Percentiles rank a stretch among this genome's conserved stretches.
Evolutionary conservation across 2,329 filamentous ascomycete genomes (phyloP).

Genomic region (Bipolaris zeicola): DNA sequence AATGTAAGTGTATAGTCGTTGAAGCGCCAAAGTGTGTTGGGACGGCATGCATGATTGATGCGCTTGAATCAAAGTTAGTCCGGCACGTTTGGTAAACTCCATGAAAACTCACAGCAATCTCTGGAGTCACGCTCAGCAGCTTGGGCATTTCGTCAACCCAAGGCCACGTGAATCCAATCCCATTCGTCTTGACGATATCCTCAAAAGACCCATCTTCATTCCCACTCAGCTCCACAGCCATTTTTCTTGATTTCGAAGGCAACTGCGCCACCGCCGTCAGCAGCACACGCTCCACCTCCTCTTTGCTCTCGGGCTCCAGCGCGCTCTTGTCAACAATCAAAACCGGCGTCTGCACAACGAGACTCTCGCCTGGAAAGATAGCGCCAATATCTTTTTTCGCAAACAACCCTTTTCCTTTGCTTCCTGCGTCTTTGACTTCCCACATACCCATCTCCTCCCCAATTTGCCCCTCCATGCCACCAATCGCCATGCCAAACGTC

Average conservation of each 20-base stretch:
- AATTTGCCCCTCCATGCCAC: slow-evolving; percentile 14
- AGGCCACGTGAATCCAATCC: slow-evolving; percentile 27
- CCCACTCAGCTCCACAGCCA: slow-evolving; percentile 24
- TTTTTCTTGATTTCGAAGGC: slow-evolving; percentile 23
- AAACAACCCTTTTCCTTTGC: slow-evolving; percentile 36
- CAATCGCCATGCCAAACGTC: slow-evolving; percentile 20
- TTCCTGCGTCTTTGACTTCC: slow-evolving; percentile 28
- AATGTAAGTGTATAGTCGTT: slow-evolving; percentile 35
- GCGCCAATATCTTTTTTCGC: slow-evolving; percentile 22
- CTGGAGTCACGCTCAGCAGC: slow-evolving; percentile 34
- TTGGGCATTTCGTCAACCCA: slow-evolving; percentile 27
- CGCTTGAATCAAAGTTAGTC: slow-evolving; percentile 25
- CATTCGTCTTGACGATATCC: slow-evolving; percentile 37
- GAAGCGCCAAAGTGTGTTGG: slow-evolving; percentile 43
- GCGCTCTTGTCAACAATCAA: slow-evolving; percentile 27
- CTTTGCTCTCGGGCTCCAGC: slow-evolving; percentile 12
- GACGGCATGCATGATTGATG: slow-evolving; percentile 45
- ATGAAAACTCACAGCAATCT: slow-evolving; percentile 36
- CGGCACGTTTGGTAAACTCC: accelerated
- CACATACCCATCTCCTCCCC: slow-evolving; percentile 25
- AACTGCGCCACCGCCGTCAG: slow-evolving; percentile 31
- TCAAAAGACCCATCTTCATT: slow-evolving; percentile 17
- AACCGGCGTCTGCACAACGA: slow-evolving; percentile 34
- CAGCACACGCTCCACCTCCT: slow-evolving; percentile 20
- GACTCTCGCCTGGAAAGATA: slow-evolving; percentile 30